Base-by-base conservation (phyloP, 2,329 filamentous ascomycete species). In the Epicoccum sorghinum region DNA sequence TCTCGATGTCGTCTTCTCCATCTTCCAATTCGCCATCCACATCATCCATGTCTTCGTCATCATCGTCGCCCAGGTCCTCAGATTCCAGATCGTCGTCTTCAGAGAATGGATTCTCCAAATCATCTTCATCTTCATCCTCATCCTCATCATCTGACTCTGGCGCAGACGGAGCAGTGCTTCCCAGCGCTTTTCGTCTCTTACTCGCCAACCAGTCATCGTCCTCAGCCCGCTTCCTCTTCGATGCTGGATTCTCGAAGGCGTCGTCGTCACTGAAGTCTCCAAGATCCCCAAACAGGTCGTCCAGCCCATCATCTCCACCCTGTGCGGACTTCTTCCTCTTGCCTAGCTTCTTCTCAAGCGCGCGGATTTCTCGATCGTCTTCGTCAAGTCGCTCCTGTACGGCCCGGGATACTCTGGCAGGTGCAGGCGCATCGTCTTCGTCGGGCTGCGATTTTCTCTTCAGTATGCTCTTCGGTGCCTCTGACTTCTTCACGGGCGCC, bases 341-440 rank as follows among this genome's bases (percentile, higher is more conserved):
- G 0, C 95, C 93, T 3, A 99, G 78, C 68, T 90, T 96, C 73
- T 88, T 92, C 77, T 99, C 95, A 29, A 97, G 79, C 3, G 87
- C 87, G 18, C 89, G 88, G 63, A 99, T 98, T 64, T 96, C 91
- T 2, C 87, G 90, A 67, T 98, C 92, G 54, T 99, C 93, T 57
- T 90, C 81, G 0, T 85, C 87, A 4, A 97, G 78, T 62, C 58
- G 66, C 18, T 87, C 83, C 67, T 82, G 85, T n/a, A 86, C 78
- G 22, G 66, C 70, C 45, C 71, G 68, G 7, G 75, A 73, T 7
- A 77, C 36, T 39, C 63, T 66, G 6, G 67, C 60, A 13, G 64
- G 53, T 23, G 65, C 64, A 13, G 64, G 54, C 7, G 61, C 53
- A 8, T 60, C 59, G 3, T 52, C 44, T 44, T 62, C 35, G 18